phyloP scores from a whole-genome alignment of 768 basidiomycete species.

The Trametes cubensis region DNA sequence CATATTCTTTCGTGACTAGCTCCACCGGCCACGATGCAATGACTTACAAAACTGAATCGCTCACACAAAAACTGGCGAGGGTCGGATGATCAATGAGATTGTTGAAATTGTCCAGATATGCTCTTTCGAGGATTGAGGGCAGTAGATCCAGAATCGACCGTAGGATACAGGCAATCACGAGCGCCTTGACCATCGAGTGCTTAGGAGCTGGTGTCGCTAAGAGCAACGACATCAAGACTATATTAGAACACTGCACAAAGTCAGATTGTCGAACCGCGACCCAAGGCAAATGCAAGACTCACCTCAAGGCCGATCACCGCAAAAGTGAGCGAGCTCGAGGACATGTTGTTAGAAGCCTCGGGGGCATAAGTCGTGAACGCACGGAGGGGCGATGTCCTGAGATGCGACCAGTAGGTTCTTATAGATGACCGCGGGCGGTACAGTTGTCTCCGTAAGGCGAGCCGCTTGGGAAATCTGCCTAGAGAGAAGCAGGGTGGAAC shows the following conservation, averaged over 20 bases:
- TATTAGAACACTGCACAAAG: conserved; percentile 11
- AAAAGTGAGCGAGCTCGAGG: conserved; percentile 12
- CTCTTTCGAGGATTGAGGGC: conserved; percentile 16
- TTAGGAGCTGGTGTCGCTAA: conserved; percentile 28
- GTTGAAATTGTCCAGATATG: conserved; percentile 5
- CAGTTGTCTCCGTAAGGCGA: not conserved
- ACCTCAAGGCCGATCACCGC: conserved; percentile 28
- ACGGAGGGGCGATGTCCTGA: not conserved
- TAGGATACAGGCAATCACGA: conserved; percentile 24
- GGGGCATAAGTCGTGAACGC: not conserved
- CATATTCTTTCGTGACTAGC: too few species aligned
- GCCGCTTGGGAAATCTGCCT: conserved; percentile 19
- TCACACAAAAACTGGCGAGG: conserved; percentile 22
- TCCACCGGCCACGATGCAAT: too few species aligned
- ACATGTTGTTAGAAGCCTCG: not conserved
- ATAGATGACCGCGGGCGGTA: not conserved
- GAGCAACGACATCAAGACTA: conserved; percentile 17
- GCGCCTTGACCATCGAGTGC: conserved; percentile 28
- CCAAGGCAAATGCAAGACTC: not conserved
- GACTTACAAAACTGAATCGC: conserved; percentile 24
- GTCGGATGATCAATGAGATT: not conserved
- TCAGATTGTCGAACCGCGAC: not conserved
- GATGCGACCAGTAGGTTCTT: not conserved
- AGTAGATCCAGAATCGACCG: conserved; percentile 24
- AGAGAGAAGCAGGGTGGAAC: conserved; percentile 9